phyloP scores from a whole-genome alignment of 768 basidiomycete genomes.

The Auricularia cornea region DNA sequence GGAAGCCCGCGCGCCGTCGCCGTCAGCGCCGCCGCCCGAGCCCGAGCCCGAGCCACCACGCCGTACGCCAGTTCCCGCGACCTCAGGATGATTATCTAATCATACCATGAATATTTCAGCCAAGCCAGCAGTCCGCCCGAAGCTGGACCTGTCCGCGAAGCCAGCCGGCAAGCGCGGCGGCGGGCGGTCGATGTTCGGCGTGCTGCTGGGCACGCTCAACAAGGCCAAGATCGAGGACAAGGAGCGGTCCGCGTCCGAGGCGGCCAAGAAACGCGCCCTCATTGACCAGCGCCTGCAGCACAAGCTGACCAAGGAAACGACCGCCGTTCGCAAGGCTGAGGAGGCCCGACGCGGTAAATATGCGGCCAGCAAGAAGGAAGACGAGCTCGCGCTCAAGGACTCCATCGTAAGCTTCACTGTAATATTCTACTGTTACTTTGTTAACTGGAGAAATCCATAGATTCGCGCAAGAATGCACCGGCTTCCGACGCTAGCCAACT shows the following conservation, averaged over 20 bases:
- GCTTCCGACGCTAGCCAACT: conserved; percentile 66
- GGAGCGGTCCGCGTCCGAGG: conserved; percentile 76
- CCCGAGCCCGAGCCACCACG: no score
- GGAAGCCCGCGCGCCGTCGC: no score
- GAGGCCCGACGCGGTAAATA: conserved; percentile 81
- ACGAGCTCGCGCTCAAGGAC: conserved; percentile 73
- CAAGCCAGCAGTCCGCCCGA: background rate
- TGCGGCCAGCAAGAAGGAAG: conserved; percentile 66
- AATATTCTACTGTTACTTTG: background rate
- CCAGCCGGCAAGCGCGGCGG: conserved; percentile 20
- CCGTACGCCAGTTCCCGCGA: no score
- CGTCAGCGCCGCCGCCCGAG: no score
- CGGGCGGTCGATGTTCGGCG: conserved; percentile 85
- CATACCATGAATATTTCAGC: no score
- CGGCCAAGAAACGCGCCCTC: conserved; percentile 75
- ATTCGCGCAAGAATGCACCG: conserved; percentile 65
- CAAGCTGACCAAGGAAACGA: conserved; percentile 79
- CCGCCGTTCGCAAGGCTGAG: conserved; percentile 75
- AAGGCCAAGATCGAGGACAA: conserved; percentile 85
- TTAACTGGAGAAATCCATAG: conserved; percentile 32
- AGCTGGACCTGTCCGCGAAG: background rate
- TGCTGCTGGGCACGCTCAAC: conserved; percentile 74
- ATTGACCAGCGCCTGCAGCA: conserved; percentile 79
- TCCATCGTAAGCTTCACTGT: conserved; percentile 44
- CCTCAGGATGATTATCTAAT: no score